Evolutionary conservation across 441 rosid genomes (phyloP).

Genomic region (Jatropha podagrica): DNA sequence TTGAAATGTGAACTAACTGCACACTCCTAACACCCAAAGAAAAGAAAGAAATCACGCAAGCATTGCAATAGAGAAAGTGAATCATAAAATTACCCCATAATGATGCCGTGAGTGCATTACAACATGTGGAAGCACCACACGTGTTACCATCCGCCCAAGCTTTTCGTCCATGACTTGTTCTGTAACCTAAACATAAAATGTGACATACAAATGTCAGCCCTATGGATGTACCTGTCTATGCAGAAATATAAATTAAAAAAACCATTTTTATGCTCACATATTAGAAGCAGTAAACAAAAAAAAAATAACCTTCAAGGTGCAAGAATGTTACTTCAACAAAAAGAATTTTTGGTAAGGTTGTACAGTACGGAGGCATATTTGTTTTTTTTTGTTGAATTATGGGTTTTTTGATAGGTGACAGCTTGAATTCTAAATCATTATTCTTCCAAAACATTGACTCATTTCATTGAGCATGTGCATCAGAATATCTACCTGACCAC

Average conservation of each 20-base stretch:
- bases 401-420: not conserved
- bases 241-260: not conserved
- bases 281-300: not conserved
- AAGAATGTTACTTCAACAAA: not conserved
- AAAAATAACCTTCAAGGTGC: not conserved
- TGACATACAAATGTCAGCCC: not conserved
- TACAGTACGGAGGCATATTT: not conserved
- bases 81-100: slow-evolving; percentile 62
- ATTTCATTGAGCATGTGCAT: not conserved
- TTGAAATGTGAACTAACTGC: not conserved
- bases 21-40: not conserved
- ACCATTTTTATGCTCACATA: not conserved
- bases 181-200: slow-evolving; percentile 58
- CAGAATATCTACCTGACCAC: slow-evolving; percentile 58
- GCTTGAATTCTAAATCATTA: not conserved
- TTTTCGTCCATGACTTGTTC: slow-evolving; percentile 91
- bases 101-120: slow-evolving; percentile 96
- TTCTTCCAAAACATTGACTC: not conserved
- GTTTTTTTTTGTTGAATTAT: not conserved
- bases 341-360: not conserved
- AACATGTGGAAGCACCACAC: slow-evolving; percentile 96
- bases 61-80: not conserved
- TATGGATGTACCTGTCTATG: not conserved
- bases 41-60: not conserved
- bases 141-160: slow-evolving; percentile 88